Percentiles rank a stretch among this genome's conserved stretches.
Conservation (phyloP, 768 basidiomycete species). For the Lentinula lateritia region DNA sequence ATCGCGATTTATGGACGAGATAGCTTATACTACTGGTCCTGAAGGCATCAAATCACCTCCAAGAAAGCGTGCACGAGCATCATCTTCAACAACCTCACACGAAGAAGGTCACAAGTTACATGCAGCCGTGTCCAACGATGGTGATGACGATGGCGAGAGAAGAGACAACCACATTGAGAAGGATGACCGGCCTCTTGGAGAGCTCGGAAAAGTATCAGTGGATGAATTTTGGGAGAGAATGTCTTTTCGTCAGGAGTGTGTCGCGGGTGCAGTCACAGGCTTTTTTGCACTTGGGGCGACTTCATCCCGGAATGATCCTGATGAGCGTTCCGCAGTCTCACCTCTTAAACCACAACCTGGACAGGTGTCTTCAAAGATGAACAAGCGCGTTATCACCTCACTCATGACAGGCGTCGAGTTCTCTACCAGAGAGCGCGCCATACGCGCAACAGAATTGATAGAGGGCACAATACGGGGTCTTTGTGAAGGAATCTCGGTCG, state of each 20-base stretch:
- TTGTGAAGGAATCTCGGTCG: conserved; percentile 55
- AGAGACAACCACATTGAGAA: conserved; percentile 15
- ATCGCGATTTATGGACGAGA: conserved; percentile 87
- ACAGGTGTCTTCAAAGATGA: conserved; percentile 59
- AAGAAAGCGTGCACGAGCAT: conserved; percentile 49
- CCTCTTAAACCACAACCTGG: conserved; percentile 50
- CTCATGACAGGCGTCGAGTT: conserved; percentile 78
- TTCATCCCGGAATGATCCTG: conserved; percentile 7
- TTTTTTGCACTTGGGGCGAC: conserved; percentile 74
- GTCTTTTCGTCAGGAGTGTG: conserved; percentile 94
- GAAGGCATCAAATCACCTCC: conserved; percentile 55
- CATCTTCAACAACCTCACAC: conserved; percentile 19
- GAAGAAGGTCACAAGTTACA: conserved; percentile 14
- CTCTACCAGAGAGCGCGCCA: conserved; percentile 55
- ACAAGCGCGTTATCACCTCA: conserved; percentile 64
- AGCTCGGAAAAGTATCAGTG: conserved; percentile 51
- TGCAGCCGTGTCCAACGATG: conserved; percentile 14
- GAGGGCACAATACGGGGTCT: conserved; percentile 64
- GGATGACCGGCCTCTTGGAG: conserved; percentile 40
- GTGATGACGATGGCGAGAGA: conserved; percentile 18
- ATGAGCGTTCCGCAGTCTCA: conserved; percentile 23
- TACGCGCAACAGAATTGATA: conserved; percentile 67
- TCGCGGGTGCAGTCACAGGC: conserved; percentile 84
- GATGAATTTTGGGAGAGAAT: conserved; percentile 98
- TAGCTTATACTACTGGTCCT: conserved; percentile 65